phyloP scores from a whole-genome alignment of 805 yeast genomes.

The Candida rishiriensis region DNA sequence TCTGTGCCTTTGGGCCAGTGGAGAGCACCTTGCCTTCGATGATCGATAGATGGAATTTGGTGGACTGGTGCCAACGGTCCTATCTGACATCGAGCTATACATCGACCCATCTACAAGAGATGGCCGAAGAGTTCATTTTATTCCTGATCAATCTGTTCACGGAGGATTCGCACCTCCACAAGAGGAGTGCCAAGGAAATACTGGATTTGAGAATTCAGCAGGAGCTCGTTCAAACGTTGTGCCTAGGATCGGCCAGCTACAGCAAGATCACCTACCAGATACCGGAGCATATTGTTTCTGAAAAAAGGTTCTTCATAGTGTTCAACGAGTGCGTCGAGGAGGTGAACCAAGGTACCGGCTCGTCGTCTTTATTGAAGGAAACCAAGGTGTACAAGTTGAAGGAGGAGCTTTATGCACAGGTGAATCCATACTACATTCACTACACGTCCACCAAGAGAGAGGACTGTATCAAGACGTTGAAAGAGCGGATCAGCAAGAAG shows the following conservation, averaged over 20 bases:
- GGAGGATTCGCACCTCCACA: slow-evolving; percentile 58
- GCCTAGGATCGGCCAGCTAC: slow-evolving; percentile 69
- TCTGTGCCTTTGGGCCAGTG: slow-evolving; percentile 46
- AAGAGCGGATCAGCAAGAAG: slow-evolving; percentile 42
- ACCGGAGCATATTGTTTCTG: slow-evolving; percentile 72
- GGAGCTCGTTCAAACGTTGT: slow-evolving; percentile 80
- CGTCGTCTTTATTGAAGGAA: slow-evolving; percentile 43
- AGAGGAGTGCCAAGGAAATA: slow-evolving; percentile 43
- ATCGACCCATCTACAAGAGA: slow-evolving; percentile 26
- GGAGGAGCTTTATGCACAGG: slow-evolving; percentile 42
- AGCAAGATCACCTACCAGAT: slow-evolving; percentile 63
- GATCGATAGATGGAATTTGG: slow-evolving; percentile 66
- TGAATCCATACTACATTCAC: slow-evolving; percentile 83
- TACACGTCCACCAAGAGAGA: slow-evolving; percentile 75
- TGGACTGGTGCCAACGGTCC: slow-evolving; percentile 46
- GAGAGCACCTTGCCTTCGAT: slow-evolving; percentile 52
- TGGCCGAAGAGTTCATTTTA: slow-evolving; percentile 76
- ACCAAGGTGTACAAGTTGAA: slow-evolving; percentile 67
- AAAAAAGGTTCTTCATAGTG: slow-evolving; percentile 66
- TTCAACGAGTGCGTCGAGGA: slow-evolving; percentile 51
- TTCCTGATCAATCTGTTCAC: slow-evolving; percentile 63
- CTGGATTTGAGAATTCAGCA: slow-evolving; percentile 48
- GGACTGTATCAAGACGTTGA: slow-evolving; percentile 67
- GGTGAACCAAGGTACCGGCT: slow-evolving; percentile 31
- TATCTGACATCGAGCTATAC: slow-evolving; percentile 41